These are phyloP conservation scores for Copromyces sp. DNA, from an alignment of 495 filamentous ascomycete species.

Conservation along the genomic window DNA sequence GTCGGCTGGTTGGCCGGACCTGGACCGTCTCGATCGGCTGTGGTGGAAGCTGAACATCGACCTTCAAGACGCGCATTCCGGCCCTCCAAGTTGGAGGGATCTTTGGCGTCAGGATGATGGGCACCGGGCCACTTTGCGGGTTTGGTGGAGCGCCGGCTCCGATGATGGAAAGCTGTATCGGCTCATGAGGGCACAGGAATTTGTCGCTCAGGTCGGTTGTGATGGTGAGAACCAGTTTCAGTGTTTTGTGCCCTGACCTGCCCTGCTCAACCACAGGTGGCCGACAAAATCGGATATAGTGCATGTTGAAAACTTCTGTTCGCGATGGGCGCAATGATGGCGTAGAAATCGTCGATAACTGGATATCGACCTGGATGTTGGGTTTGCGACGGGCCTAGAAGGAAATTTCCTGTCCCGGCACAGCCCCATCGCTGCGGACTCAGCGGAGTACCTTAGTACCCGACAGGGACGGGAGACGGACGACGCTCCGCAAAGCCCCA, in stretches of 20 bases:
- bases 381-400: neutral
- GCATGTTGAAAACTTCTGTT: slow-evolving; percentile 30
- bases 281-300: slow-evolving; percentile 71
- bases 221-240: slow-evolving; percentile 55
- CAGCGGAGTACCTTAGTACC: no score
- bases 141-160: slow-evolving; percentile 42
- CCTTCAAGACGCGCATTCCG: slow-evolving; percentile 33
- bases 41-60: slow-evolving; percentile 22
- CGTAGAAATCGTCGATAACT: neutral
- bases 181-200: slow-evolving; percentile 58
- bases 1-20: slow-evolving; percentile 25
- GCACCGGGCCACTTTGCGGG: slow-evolving; percentile 19
- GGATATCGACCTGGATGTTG: neutral
- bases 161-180: slow-evolving; percentile 45
- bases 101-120: slow-evolving; percentile 11
- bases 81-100: slow-evolving; percentile 23
- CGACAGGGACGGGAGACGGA: neutral
- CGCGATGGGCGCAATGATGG: neutral
- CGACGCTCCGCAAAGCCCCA: neutral
- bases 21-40: slow-evolving; percentile 21
- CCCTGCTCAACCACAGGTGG: slow-evolving; percentile 39
- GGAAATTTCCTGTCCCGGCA: neutral
- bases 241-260: slow-evolving; percentile 21
- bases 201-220: slow-evolving; percentile 85
- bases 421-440: neutral